A percentile compares a stretch with the other conserved stretches of the same genome.
Conservation (phyloP, 441 rosid species). For the Hura crepitans region DNA sequence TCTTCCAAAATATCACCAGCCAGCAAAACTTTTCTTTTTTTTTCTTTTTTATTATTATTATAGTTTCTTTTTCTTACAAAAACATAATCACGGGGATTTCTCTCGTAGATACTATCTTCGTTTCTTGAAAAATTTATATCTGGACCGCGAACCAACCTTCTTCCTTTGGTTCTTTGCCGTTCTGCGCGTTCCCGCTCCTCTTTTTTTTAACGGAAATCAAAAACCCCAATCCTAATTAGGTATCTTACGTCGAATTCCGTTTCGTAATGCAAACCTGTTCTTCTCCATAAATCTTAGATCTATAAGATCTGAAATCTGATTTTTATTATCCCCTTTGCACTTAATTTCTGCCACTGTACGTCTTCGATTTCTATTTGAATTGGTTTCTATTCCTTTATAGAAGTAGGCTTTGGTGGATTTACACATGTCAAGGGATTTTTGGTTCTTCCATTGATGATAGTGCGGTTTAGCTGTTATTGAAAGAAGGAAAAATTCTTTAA, state of each 20-base stretch:
- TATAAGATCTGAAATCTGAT: not conserved
- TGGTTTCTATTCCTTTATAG: conserved; percentile 6
- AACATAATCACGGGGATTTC: too few relatives aligned
- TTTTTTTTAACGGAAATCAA: conserved; percentile 19
- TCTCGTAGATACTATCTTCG: conserved; percentile 17
- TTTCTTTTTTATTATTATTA: not conserved
- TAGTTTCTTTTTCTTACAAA: not conserved
- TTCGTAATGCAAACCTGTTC: not conserved
- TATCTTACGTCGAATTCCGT: not conserved
- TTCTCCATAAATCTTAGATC: conserved; percentile 33
- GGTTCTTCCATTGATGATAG: conserved; percentile 10
- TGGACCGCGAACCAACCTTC: conserved; percentile 60
- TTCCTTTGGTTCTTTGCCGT: conserved; percentile 63
- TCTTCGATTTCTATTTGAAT: conserved; percentile 18
- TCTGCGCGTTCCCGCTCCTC: conserved; percentile 56
- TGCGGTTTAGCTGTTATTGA: conserved; percentile 26
- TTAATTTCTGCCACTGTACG: not conserved
- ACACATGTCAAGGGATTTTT: conserved; percentile 2
- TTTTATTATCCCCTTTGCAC: not conserved
- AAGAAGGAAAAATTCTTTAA: conserved; percentile 14
- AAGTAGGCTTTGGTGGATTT: conserved; percentile 20
- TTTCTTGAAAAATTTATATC: conserved; percentile 35
- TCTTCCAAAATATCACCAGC: conserved; percentile 32
- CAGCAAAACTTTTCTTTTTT: conserved; percentile 12
- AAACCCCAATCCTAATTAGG: conserved; percentile 51